Conservation (phyloP, 768 basidiomycete genomes). For the Clitopilus hobsonii region DNA sequence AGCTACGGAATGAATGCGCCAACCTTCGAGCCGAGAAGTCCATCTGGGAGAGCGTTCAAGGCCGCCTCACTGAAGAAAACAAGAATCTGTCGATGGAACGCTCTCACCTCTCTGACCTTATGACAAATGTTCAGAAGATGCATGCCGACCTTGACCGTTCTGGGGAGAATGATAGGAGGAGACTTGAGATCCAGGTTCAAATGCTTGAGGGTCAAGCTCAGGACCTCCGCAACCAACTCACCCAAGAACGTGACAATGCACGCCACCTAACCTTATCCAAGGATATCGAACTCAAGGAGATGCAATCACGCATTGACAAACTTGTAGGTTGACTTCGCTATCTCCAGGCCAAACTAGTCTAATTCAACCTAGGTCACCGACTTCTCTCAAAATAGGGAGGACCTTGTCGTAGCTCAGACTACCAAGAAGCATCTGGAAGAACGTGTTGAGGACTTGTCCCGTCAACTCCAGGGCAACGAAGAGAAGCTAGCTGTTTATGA, state of each 20-base stretch:
- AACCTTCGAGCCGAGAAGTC: slow-evolving; percentile 92
- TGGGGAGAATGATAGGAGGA: slow-evolving; percentile 75
- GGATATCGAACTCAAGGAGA: slow-evolving; percentile 74
- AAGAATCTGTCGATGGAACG: slow-evolving; percentile 74
- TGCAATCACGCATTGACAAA: slow-evolving; percentile 69
- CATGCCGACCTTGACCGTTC: slow-evolving; percentile 83
- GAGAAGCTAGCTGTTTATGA: slow-evolving; percentile 90
- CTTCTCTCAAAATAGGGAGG: slow-evolving; percentile 63
- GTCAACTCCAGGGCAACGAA: slow-evolving; percentile 67
- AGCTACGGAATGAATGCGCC: slow-evolving; percentile 78
- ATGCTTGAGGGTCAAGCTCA: slow-evolving; percentile 79
- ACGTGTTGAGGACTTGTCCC: slow-evolving; percentile 55
- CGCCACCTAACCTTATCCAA: slow-evolving; percentile 76
- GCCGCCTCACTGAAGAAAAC: slow-evolving; percentile 82
- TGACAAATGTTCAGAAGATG: slow-evolving; percentile 88
- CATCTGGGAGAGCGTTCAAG: slow-evolving; percentile 86
- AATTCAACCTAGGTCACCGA: slow-evolving; percentile 48
- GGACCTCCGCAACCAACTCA: slow-evolving; percentile 65
- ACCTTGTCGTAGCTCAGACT: slow-evolving; percentile 67
- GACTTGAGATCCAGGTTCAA: slow-evolving; percentile 76
- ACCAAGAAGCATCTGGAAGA: slow-evolving; percentile 78
- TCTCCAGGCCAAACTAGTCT: not conserved
- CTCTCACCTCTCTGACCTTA: slow-evolving; percentile 80
- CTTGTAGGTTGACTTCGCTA: slow-evolving; percentile 42
- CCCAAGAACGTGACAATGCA: slow-evolving; percentile 67